Percentiles rank a stretch among this genome's conserved stretches.
phyloP scores from a whole-genome alignment of 1,284 basidiomycete genomes.

The Puccinia polysora region DNA sequence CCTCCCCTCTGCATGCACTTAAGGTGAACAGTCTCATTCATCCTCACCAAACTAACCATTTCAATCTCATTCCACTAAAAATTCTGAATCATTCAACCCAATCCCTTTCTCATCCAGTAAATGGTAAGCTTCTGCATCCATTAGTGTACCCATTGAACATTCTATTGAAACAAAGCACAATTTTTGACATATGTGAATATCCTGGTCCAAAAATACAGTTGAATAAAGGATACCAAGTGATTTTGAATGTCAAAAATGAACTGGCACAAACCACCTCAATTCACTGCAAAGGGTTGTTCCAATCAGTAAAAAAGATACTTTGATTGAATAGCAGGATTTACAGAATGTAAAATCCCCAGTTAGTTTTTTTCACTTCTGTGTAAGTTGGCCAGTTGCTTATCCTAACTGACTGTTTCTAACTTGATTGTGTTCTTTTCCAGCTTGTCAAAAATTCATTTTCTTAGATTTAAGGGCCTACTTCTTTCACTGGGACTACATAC shows the following conservation, averaged over 20 bases:
- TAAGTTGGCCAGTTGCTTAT: too few relatives aligned
- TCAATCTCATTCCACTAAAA: too few relatives aligned
- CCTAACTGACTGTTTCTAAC: conserved; percentile 44
- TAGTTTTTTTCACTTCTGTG: not conserved
- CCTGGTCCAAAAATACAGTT: conserved; percentile 46
- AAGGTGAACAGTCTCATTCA: too few relatives aligned
- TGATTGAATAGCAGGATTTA: conserved; percentile 47
- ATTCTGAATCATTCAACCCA: too few relatives aligned
- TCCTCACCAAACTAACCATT: too few relatives aligned
- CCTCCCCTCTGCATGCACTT: too few relatives aligned
- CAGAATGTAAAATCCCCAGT: conserved; percentile 51
- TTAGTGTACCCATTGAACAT: not conserved
- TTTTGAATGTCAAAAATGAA: conserved; percentile 46
- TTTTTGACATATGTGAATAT: conserved; percentile 40
- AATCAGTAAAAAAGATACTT: conserved; percentile 45
- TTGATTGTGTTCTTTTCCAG: not conserved
- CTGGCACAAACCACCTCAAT: conserved; percentile 44
- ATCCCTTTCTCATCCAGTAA: too few relatives aligned
- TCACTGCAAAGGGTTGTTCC: conserved; percentile 46
- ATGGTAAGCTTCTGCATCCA: conserved; percentile 38
- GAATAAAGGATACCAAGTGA: conserved; percentile 45
- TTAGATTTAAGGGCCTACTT: conserved; percentile 44
- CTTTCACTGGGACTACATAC: conserved; percentile 45
- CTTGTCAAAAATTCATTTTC: conserved; percentile 42
- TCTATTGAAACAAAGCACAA: not conserved